Conservation (phyloP, 768 basidiomycete genomes). For the Psilocybe sp. region DNA sequence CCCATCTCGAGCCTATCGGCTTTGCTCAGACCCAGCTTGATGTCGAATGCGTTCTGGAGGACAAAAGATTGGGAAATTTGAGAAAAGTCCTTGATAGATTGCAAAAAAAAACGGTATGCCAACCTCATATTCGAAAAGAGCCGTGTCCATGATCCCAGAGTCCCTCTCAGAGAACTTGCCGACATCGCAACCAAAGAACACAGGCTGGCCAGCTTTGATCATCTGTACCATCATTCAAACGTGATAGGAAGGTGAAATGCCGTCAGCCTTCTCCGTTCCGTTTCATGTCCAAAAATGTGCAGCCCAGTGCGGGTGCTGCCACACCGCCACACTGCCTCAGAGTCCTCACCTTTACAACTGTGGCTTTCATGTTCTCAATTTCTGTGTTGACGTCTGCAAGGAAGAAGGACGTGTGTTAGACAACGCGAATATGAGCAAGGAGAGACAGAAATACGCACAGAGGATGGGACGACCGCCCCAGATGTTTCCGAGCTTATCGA, state of each 20-base stretch:
- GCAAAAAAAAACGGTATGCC: constrained; percentile 6
- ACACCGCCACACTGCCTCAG: too few species aligned
- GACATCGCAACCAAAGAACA: constrained; percentile 97
- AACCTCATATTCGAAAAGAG: constrained; percentile 80
- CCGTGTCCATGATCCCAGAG: constrained; percentile 84
- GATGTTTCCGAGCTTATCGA: constrained; percentile 90
- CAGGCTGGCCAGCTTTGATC: constrained; percentile 84
- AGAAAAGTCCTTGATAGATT: neutral
- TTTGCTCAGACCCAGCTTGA: constrained; percentile 77
- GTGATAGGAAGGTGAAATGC: neutral
- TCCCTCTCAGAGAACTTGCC: constrained; percentile 75
- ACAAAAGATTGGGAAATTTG: neutral
- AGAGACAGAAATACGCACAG: constrained; percentile 50
- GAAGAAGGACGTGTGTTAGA: neutral
- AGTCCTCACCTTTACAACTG: constrained; percentile 61
- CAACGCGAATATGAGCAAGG: too few species aligned
- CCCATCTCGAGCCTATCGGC: constrained; percentile 78
- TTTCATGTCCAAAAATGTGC: too few species aligned
- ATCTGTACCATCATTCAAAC: constrained; percentile 31
- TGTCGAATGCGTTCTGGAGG: constrained; percentile 75
- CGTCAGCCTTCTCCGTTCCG: too few species aligned
- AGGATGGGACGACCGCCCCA: constrained; percentile 84
- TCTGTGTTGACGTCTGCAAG: constrained; percentile 84
- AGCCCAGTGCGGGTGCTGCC: too few species aligned
- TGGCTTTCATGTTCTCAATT: constrained; percentile 75